These are phyloP conservation scores for Eustoma russellianum DNA, from an alignment of 257 asterid genomes.

Conservation along the genomic window DNA sequence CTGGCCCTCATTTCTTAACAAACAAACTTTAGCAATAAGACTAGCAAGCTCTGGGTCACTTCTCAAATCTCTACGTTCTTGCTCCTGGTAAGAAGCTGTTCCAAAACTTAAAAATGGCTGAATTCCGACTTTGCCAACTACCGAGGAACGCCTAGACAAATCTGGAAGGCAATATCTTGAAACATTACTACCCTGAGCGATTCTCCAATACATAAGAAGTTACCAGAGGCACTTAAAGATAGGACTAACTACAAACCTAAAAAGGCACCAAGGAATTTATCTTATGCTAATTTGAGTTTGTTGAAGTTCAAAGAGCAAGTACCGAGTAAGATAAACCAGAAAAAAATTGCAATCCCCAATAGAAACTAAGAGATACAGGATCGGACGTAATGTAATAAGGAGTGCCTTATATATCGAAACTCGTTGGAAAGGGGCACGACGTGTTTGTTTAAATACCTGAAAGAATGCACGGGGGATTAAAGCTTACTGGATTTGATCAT, in stretches of 20 bases:
- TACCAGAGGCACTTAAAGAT: background rate
- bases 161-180: background rate
- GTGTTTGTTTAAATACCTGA: too few relatives aligned
- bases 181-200: background rate
- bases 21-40: constrained; percentile 31
- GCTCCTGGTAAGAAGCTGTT: constrained; percentile 17
- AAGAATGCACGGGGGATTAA: too few relatives aligned
- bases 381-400: too few relatives aligned
- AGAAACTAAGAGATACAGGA: too few relatives aligned
- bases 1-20: constrained; percentile 36
- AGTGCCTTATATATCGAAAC: too few relatives aligned
- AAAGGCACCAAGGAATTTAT: too few relatives aligned
- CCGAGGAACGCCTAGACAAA: constrained; percentile 21
- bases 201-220: constrained; percentile 6
- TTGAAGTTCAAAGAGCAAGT: too few relatives aligned
- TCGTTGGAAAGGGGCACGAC: too few relatives aligned
- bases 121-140: background rate
- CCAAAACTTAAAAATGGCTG: constrained; percentile 8
- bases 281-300: too few relatives aligned
- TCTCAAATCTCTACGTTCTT: constrained; percentile 13
- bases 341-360: background rate
- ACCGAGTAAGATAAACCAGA: background rate
- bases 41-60: constrained; percentile 31
- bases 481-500: too few relatives aligned
- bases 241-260: background rate